phyloP scores from a whole-genome alignment of 345 rosid genomes.

The Diplotaxis tenuifolia region DNA sequence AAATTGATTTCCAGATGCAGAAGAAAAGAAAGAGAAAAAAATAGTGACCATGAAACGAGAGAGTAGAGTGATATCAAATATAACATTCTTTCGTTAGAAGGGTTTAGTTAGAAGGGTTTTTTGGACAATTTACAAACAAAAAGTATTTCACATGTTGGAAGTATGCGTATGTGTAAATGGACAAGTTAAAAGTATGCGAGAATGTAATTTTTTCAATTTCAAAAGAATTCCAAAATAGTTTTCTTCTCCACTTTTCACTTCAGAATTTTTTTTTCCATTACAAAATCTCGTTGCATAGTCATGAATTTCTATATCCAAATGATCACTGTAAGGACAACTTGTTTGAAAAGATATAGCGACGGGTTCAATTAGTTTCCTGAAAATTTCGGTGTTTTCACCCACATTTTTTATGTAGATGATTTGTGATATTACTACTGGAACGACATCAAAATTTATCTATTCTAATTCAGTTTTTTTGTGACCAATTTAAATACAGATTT shows the following conservation, averaged over 20 bases:
- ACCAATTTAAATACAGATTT: not conserved
- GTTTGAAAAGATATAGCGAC: not conserved
- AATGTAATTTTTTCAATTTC: not conserved
- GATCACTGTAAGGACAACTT: not conserved
- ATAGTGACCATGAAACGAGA: too few relatives aligned
- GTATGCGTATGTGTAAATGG: too few relatives aligned
- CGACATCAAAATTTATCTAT: not conserved
- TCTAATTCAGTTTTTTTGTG: not conserved
- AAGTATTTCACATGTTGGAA: too few relatives aligned
- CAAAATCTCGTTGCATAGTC: not conserved
- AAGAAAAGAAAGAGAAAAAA: too few relatives aligned
- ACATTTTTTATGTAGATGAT: not conserved
- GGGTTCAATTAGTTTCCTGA: not conserved
- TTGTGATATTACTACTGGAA: not conserved
- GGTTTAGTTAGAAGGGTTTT: too few relatives aligned
- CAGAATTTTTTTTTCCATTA: not conserved
- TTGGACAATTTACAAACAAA: too few relatives aligned
- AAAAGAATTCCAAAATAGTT: not conserved
- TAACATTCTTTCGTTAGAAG: too few relatives aligned
- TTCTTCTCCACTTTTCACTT: conserved; percentile 4
- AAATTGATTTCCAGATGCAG: too few relatives aligned
- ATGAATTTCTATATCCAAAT: not conserved
- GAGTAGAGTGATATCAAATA: too few relatives aligned
- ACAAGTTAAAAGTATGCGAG: too few relatives aligned
- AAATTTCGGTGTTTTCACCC: not conserved